phyloP scores from a whole-genome alignment of 2,329 filamentous ascomycete species.

The Aspergillus sp. region DNA sequence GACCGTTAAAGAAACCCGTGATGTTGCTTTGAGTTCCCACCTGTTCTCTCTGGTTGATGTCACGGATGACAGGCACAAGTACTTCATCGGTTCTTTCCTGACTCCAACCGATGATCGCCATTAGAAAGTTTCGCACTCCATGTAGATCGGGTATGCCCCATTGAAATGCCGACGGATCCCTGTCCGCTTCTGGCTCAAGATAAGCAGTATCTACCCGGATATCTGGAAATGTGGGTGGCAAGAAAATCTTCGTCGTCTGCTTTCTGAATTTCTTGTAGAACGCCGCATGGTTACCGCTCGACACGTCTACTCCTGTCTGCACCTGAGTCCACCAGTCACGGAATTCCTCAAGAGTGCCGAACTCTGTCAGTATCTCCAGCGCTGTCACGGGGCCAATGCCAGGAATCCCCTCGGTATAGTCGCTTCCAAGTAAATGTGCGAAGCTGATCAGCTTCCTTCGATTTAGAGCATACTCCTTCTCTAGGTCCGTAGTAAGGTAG shows the following conservation, averaged over 20 bases:
- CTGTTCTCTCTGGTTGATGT: conserved; percentile 84
- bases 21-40: conserved; percentile 97
- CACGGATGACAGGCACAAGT: conserved; percentile 87
- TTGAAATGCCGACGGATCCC: conserved; percentile 74
- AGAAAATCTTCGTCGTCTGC: conserved; percentile 80
- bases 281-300: conserved; percentile 56
- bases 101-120: conserved; percentile 89
- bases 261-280: conserved; percentile 88
- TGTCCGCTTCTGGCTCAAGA: conserved; percentile 80
- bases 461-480: conserved; percentile 83
- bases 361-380: conserved; percentile 90
- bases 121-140: conserved; percentile 78
- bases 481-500: conserved; percentile 79
- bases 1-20: conserved; percentile 82
- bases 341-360: conserved; percentile 71
- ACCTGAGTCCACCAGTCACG: conserved; percentile 83
- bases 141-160: conserved; percentile 96
- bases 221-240: conserved; percentile 78
- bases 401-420: conserved; percentile 90
- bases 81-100: conserved; percentile 93
- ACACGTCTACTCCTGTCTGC: conserved; percentile 64
- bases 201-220: conserved; percentile 79
- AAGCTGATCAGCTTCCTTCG: conserved; percentile 85
- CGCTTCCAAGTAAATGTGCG: conserved; percentile 86
- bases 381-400: conserved; percentile 94